Percentiles rank a stretch among this genome's conserved stretches.
These are phyloP conservation scores for Mucor mucedo DNA, from an alignment of 371 early-diverging fungal species.

Conservation along the genomic window DNA sequence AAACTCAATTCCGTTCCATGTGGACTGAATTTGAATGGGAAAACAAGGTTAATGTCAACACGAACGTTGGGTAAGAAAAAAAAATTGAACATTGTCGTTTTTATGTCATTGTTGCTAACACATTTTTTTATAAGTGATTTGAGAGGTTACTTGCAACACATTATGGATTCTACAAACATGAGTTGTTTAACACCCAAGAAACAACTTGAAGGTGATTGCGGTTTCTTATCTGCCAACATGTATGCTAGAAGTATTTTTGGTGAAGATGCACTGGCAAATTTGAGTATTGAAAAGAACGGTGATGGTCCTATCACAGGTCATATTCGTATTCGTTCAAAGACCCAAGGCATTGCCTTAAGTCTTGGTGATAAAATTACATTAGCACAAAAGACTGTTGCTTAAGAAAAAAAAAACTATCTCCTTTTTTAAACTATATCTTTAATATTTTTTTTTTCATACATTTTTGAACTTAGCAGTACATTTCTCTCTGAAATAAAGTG, in stretches of 20 bases:
- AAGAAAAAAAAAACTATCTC: conserved; percentile 4
- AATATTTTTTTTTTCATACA: background rate
- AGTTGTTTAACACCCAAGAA: conserved; percentile 92
- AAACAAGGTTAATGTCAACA: conserved; percentile 97
- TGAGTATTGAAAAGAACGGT: conserved; percentile 86
- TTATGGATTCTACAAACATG: conserved; percentile 96
- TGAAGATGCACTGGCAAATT: conserved; percentile 96
- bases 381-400: conserved; percentile 54
- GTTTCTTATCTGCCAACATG: conserved; percentile 95
- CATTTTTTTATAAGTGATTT: conserved; percentile 66
- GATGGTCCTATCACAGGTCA: conserved; percentile 89
- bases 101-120: background rate
- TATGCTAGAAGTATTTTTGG: conserved; percentile 96
- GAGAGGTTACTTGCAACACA: conserved; percentile 83
- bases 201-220: conserved; percentile 93
- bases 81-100: background rate
- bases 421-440: conserved; percentile 5
- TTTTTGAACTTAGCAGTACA: background rate
- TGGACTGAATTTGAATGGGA: conserved; percentile 99
- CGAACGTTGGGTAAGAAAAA: conserved; percentile 76
- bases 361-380: conserved; percentile 82
- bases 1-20: conserved; percentile 94
- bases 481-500: too few species aligned
- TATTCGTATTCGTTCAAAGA: conserved; percentile 96
- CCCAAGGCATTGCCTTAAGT: conserved; percentile 96